Conservation (phyloP, 805 yeast species). For the Saturnispora halmiae region DNA sequence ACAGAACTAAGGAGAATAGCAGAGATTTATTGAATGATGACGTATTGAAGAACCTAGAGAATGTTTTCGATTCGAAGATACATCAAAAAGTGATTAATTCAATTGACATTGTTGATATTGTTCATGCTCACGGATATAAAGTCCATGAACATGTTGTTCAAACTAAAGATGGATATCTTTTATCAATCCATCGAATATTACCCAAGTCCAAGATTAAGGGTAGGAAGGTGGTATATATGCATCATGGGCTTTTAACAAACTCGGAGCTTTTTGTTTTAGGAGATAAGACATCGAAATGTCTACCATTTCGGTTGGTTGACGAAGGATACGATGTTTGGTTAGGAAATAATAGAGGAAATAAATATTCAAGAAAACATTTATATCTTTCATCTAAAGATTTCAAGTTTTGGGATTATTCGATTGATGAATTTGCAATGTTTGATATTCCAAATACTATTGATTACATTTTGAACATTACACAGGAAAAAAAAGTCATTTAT, state of each 20-base stretch:
- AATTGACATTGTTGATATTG: conserved; percentile 28
- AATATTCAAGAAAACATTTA: conserved; percentile 76
- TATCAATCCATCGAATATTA: conserved; percentile 61
- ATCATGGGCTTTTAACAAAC: conserved; percentile 83
- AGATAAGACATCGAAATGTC: conserved; percentile 34
- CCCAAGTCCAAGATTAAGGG: conserved; percentile 17
- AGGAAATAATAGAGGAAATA: conserved; percentile 87
- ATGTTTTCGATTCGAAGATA: conserved; percentile 1
- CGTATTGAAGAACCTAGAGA: no score
- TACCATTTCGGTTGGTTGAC: conserved; percentile 70
- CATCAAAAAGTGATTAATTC: conserved; percentile 19
- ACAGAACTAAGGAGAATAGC: not conserved
- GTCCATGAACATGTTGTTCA: conserved; percentile 71
- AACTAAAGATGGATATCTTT: conserved; percentile 71
- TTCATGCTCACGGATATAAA: conserved; percentile 44
- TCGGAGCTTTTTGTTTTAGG: conserved; percentile 56
- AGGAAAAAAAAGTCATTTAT: conserved; percentile 42
- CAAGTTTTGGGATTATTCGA: conserved; percentile 80
- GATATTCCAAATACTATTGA: conserved; percentile 83
- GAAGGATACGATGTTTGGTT: conserved; percentile 91
- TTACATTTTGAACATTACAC: conserved; percentile 51
- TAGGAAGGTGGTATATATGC: conserved; percentile 56
- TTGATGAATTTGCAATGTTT: conserved; percentile 85
- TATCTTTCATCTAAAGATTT: conserved; percentile 30
- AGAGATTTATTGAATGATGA: not conserved